A percentile compares a stretch with the other conserved stretches of the same genome.
Evolutionary conservation across 495 filamentous ascomycete species (phyloP).

Genomic region (Peziza echinospora): DNA sequence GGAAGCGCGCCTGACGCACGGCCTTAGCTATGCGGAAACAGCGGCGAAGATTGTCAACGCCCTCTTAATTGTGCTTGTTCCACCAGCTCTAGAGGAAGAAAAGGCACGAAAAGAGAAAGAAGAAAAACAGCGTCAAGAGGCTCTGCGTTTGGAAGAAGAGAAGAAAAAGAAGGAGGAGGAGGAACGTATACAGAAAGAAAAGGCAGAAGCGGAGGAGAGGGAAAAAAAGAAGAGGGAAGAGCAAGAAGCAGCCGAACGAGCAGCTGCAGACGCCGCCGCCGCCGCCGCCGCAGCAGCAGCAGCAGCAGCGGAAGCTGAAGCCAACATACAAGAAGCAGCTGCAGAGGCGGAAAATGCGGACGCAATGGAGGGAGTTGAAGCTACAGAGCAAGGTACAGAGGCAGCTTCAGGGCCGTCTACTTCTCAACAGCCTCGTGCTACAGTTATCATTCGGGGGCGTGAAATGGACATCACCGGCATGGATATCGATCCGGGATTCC

Average conservation of each 20-base stretch:
- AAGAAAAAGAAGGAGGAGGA: slow-evolving; percentile 45
- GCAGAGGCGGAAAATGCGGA: slow-evolving; percentile 28
- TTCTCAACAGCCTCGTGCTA: slow-evolving; percentile 32
- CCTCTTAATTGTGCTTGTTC: slow-evolving; percentile 54
- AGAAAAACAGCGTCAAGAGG: slow-evolving; percentile 25
- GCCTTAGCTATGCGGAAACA: slow-evolving; percentile 42
- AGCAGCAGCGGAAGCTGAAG: slow-evolving; percentile 25
- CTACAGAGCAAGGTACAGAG: slow-evolving; percentile 24
- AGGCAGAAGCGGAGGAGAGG: slow-evolving; percentile 39
- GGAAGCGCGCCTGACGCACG: slow-evolving; percentile 73
- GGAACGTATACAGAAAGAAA: slow-evolving; percentile 31
- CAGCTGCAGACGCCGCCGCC: slow-evolving; percentile 19
- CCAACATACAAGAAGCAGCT: slow-evolving; percentile 27
- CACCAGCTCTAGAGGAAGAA: slow-evolving; percentile 61
- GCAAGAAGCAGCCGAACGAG: slow-evolving; percentile 29
- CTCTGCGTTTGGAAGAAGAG: slow-evolving; percentile 27
- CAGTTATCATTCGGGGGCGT: slow-evolving; percentile 61
- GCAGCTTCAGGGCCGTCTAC: slow-evolving; percentile 30
- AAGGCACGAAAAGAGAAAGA: slow-evolving; percentile 40
- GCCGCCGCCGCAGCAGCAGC: slow-evolving; percentile 11
- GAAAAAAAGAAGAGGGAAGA: slow-evolving; percentile 37
- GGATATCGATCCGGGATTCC: slow-evolving; percentile 81
- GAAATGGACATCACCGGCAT: slow-evolving; percentile 79
- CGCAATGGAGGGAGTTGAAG: slow-evolving; percentile 77
- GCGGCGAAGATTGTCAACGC: slow-evolving; percentile 46